phyloP scores from a whole-genome alignment of 2,329 filamentous ascomycete genomes.

The Periglandula ipomoeae region DNA sequence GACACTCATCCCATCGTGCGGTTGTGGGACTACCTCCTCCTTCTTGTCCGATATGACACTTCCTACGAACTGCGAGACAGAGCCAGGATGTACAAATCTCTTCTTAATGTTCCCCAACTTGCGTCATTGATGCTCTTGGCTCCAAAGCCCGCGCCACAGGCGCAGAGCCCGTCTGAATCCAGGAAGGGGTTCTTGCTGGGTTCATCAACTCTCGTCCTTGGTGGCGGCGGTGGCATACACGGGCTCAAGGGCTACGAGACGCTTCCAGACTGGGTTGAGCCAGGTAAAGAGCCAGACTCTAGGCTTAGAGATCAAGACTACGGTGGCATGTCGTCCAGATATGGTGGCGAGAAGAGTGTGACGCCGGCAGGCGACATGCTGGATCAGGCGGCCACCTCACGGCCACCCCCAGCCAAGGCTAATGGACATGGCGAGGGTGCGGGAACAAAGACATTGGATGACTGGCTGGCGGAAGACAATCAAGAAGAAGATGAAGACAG shows the following conservation, averaged over 20 bases:
- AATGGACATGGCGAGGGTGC: conserved; percentile 45
- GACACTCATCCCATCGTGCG: conserved; percentile 57
- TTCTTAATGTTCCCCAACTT: conserved; percentile 76
- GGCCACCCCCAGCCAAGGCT: conserved; percentile 30
- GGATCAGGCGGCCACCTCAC: conserved; percentile 41
- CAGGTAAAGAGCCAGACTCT: conserved; percentile 71
- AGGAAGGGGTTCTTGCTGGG: conserved; percentile 72
- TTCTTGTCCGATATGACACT: conserved; percentile 83
- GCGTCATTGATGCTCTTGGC: conserved; percentile 85
- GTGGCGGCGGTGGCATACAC: conserved; percentile 62
- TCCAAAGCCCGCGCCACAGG: conserved; percentile 87
- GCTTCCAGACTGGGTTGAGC: conserved; percentile 76
- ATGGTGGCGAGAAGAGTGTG: conserved; percentile 21
- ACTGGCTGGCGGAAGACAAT: conserved; percentile 77
- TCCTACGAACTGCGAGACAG: conserved; percentile 94
- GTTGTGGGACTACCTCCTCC: conserved; percentile 76
- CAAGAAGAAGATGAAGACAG: conserved; percentile 41
- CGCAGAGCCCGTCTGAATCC: conserved; percentile 78
- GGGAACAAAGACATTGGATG: conserved; percentile 73
- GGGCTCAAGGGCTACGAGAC: conserved; percentile 70
- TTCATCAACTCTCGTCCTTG: conserved; percentile 76
- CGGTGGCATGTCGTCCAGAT: conserved; percentile 18
- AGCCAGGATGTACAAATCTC: conserved; percentile 75
- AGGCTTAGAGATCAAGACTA: conserved; percentile 55
- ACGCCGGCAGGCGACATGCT: conserved; percentile 55